Evolutionary conservation across 192 early-diverging fungal species (phyloP).

Genomic region (Backusella westeae): DNA sequence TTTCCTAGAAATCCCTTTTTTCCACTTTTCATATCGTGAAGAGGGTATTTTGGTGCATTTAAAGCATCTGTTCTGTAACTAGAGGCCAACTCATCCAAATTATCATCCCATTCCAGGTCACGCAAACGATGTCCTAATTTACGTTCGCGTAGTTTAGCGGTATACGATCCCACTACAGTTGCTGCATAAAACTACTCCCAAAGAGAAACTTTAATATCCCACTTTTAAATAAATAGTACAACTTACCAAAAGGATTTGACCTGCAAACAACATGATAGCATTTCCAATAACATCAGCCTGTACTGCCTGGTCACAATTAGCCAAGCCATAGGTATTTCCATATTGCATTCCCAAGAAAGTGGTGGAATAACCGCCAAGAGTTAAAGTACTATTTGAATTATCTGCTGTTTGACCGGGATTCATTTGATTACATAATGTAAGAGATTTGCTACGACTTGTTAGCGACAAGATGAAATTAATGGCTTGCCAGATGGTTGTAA

Average conservation of each 20-base stretch:
- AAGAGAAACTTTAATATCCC: not conserved
- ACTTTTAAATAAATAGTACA: not conserved
- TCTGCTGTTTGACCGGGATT: not conserved
- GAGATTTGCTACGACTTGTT: conserved; percentile 15
- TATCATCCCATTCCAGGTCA: conserved; percentile 33
- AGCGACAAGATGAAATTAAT: conserved; percentile 22
- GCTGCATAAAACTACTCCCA: conserved; percentile 26
- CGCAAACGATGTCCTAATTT: conserved; percentile 33
- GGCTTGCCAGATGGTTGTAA: conserved; percentile 27
- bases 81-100: conserved; percentile 16
- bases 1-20: conserved; percentile 5
- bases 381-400: not conserved
- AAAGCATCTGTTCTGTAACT: conserved; percentile 23
- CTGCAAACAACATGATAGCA: conserved; percentile 28
- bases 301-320: conserved; percentile 33
- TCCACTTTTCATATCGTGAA: conserved; percentile 13
- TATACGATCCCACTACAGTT: conserved; percentile 21
- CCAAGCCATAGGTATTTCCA: conserved; percentile 30
- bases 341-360: conserved; percentile 34
- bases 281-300: conserved; percentile 29
- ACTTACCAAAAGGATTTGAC: conserved; percentile 31
- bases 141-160: conserved; percentile 21
- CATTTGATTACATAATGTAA: conserved; percentile 1
- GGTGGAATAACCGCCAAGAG: conserved; percentile 7
- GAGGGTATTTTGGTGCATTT: conserved; percentile 30